Evolutionary conservation across 306 rosid genomes (phyloP), one percentile per base, ranked within the genome.

Genomic region (Acacia crassicarpa): DNA sequence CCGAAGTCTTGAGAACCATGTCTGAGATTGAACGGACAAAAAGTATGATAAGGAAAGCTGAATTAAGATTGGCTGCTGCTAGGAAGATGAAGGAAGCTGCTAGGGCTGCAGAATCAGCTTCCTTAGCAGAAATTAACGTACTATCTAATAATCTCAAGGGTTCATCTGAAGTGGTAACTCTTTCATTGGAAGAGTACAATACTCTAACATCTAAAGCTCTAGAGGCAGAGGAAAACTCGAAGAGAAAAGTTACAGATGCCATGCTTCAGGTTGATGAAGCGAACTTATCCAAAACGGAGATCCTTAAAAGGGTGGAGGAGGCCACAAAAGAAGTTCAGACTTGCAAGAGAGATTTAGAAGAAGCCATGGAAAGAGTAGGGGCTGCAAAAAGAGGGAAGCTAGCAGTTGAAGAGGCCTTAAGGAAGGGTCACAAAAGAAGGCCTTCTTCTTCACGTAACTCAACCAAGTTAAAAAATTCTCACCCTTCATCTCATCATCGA

Each of bases 41-140:
- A 76, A 49, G 85, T 40, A 91, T 82, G 92, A 88, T 93, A 72
- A 90, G 69, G 87, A 95, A 97, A 4, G 91, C 98, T 13, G 97
- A 93, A 80, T 83, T 90, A 78, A 85, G 95, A 85, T 75, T 95
- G 82, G 85, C 92, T 86, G 99, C 99, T 14, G 98, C 98, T 1
- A 84, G 92, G 41, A 95, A 93, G 85, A 92, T 95, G 93, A 95
- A 93, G 89, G 97, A 91, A 77, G 99, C 99, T 51, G 93, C 99
- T 27, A 85, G 92, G 79, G 99, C 98, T 2, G 97, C 94, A 6
- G 98, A 95, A 85, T 91, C 93, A 17, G 85, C 88, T 53, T 93
- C 97, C 4, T 83, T 92, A 13, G 90, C 91, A 3, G 98, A 95
- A 83, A 92, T 93, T 43, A 93, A 91, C 76, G 93, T 88, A 32